Evolutionary conservation across 2,329 filamentous ascomycete genomes (phyloP), one percentile per base, ranked within the genome.

Genomic region (Pseudocercospora fijiensis): DNA sequence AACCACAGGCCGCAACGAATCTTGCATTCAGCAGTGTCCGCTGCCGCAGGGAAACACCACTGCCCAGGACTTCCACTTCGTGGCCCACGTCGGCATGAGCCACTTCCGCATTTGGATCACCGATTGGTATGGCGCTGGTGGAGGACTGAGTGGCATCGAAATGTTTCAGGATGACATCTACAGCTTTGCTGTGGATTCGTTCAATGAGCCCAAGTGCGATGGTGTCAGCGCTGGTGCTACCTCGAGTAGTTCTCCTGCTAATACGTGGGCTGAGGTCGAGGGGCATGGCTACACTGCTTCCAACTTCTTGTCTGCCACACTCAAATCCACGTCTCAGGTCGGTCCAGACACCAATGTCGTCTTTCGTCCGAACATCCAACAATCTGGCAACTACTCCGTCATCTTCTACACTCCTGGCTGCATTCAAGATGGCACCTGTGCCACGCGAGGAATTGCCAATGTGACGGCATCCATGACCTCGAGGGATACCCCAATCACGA

Each of bases 401-500:
- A 91, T 90, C 64, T 81, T 99, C 65, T 99, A 93, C 78, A 99
- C 95, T 0, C 95, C 95, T 16, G 95, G 95, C 20, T 99, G 96
- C 75, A 78, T 86, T 27, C 87, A 91, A 69, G 94, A 97, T 74
- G 84, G 83, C 58, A 90, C 88, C 2, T 99, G 96, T 75, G 76
- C 75, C 18, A 87, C 83, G 13, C 88, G 95, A 72, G 95, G 94
- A 16, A 85, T 87, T 71, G 89, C 97, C 62, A 92, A 92, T 69
- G 83, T 99, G 58, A 94, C 90, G 1, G 90, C 88, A 33, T 83
- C 83, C 24, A 87, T 95, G 81, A 78, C 69, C 72, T 82, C 74
- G 72, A 78, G 61, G 73, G 77, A 70, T 70, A 79, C 58, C 33
- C 81, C 85, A 4, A 82, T 88, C 62, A 83, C 85, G 27, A 86